Evolutionary conservation across 2,329 filamentous ascomycete genomes (phyloP).

Genomic region (Taxawa tesnikishii): DNA sequence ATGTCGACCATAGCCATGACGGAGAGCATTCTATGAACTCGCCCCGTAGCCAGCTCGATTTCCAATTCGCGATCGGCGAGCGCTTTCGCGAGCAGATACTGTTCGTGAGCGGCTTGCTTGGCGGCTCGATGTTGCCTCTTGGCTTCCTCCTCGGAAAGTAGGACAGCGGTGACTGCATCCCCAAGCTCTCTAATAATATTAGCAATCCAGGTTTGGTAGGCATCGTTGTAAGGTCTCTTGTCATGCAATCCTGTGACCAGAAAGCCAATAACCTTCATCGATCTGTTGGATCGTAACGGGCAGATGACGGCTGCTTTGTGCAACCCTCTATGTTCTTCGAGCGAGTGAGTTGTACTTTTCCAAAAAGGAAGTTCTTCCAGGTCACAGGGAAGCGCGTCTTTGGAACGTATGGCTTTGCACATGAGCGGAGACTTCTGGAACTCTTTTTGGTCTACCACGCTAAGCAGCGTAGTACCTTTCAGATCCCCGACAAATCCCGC

Average conservation of each 20-base stretch:
- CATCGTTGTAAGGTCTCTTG: constrained; percentile 5
- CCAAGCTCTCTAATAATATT: constrained; percentile 4
- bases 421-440: constrained; percentile 1
- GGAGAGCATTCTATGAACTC: constrained; percentile 3
- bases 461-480: constrained; percentile 1
- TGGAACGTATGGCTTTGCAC: neutral
- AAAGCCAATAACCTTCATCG: constrained; percentile 4
- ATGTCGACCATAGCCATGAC: constrained; percentile 6
- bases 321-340: too few relatives aligned
- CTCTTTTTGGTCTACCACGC: constrained; percentile 1
- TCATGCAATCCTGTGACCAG: constrained; percentile 5
- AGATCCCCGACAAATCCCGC: neutral
- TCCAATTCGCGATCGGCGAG: constrained; percentile 5
- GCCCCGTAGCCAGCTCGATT: constrained; percentile 3
- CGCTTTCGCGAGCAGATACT: constrained; percentile 2
- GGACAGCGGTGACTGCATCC: constrained; percentile 3
- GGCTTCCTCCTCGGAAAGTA: neutral
- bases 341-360: too few relatives aligned
- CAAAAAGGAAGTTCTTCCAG: constrained; percentile 2
- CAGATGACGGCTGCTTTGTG: too few relatives aligned
- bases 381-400: constrained; percentile 1
- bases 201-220: constrained; percentile 4
- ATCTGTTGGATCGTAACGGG: constrained; percentile 4
- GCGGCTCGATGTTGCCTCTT: constrained; percentile 3
- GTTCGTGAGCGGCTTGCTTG: constrained; percentile 1